phyloP scores from a whole-genome alignment of 192 early-diverging fungal species.

The Podila clonocystis region DNA sequence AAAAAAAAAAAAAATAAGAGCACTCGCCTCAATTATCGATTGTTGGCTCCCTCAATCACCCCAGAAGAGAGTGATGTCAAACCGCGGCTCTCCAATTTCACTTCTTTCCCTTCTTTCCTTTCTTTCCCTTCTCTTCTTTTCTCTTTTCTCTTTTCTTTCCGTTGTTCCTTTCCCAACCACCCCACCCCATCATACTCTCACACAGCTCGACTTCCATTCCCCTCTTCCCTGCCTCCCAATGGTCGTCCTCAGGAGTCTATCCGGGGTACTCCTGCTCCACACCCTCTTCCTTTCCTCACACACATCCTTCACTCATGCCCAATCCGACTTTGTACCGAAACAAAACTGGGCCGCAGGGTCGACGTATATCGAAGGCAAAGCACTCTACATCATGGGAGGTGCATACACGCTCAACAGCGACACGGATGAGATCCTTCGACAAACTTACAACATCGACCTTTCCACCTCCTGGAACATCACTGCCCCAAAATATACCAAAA shows the following conservation, averaged over 20 bases:
- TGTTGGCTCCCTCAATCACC: no score
- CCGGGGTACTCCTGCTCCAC: neutral
- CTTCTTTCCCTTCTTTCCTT: neutral
- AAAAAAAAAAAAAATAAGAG: no score
- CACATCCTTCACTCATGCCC: neutral
- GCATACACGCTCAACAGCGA: neutral
- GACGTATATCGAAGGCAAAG: neutral
- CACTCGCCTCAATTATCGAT: no score
- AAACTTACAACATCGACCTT: constrained; percentile 10
- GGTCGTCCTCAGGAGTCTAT: neutral
- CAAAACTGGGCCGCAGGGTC: neutral
- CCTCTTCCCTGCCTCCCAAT: neutral
- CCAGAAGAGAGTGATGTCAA: no score
- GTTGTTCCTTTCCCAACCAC: neutral
- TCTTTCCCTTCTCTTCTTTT: neutral
- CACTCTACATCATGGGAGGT: constrained; percentile 14
- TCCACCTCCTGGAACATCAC: constrained; percentile 9
- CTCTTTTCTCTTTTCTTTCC: neutral
- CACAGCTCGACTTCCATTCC: neutral
- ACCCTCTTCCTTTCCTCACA: neutral
- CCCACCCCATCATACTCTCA: neutral
- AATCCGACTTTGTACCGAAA: neutral
- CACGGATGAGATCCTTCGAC: neutral
- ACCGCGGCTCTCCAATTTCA: neutral
- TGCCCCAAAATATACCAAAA: neutral